Base-by-base conservation (phyloP, 768 basidiomycete genomes). In the Leucocoprinus leucothites region DNA sequence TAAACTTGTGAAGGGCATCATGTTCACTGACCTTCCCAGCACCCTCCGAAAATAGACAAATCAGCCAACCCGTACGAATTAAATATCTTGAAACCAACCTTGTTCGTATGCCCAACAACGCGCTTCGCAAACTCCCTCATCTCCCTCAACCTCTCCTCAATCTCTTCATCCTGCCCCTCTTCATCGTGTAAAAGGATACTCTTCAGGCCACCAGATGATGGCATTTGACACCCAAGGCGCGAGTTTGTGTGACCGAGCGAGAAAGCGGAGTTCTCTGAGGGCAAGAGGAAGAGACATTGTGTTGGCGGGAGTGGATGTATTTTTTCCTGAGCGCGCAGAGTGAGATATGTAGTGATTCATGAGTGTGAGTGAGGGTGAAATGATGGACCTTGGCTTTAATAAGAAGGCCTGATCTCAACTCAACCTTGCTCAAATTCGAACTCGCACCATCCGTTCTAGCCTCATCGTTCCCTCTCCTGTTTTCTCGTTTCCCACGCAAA, bases 231-330 rank as follows among this genome's bases (percentile, higher is more conserved):
- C 61, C 81, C 81, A 84, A 3, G 71, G 54, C n/a, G 75, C 73
- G 87, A 75, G 66, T 66, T 85, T 88, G 24, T 85, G 64, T 0
- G 86, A 87, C 47, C 81, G 75, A 1, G 82, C 84, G 4, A 86
- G 61, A 5, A 87, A 67, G 48, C 89, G 72, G 31, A 88, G 78
- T 62, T 89, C 84, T 1, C 81, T 74, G 48, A 91, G 80, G 4
- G 72, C 53, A 77, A 79, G 50, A 87, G 76, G 21, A 91, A 69
- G 47, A 83, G 69, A 26, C 87, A 71, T 43, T 86, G 84, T 1
- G 83, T 81, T 3, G 76, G 70, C 1, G 87, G 80, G 4, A 86
- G 64, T 16, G 75, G 62, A 9, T 64, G 61, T 0, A 67, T 73
- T 61, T 73, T 74, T 65, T 91, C 89, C 87, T 90, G 57, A 8